A percentile compares a stretch with the other conserved stretches of the same genome.
Conservation (phyloP, 2,329 filamentous ascomycete genomes). For the Xylariaceae sp. region DNA sequence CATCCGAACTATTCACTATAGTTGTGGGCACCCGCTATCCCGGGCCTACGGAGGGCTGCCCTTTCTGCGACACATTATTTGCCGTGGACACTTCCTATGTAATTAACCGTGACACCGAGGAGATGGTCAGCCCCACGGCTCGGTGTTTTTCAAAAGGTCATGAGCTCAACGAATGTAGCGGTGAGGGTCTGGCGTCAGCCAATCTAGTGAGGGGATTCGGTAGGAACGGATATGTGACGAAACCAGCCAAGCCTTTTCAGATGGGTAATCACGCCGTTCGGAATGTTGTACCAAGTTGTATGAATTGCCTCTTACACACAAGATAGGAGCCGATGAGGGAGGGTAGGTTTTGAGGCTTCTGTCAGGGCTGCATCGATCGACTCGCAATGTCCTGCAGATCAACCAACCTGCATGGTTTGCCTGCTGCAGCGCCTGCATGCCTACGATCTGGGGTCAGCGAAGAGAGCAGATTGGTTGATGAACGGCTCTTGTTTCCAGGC, state of each 20-base stretch:
- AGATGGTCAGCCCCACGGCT: no score
- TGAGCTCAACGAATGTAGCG: conserved; percentile 1
- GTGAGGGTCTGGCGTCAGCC: conserved; percentile 9
- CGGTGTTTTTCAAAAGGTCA: conserved; percentile 1
- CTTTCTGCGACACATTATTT: no score
- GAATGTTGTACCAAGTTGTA: neutral
- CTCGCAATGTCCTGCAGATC: conserved; percentile 11
- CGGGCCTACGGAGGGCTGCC: neutral
- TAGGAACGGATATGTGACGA: neutral
- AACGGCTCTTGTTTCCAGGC: neutral
- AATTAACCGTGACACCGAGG: no score
- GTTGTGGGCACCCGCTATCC: neutral
- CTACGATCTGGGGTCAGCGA: neutral
- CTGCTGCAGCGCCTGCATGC: neutral
- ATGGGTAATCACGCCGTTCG: neutral
- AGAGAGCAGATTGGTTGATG: neutral
- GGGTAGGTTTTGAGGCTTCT: neutral
- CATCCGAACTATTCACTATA: conserved; percentile 4
- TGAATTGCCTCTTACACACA: no score
- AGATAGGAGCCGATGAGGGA: neutral
- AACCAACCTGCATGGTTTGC: conserved; percentile 11
- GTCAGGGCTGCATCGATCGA: conserved; percentile 12
- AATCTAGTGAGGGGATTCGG: neutral
- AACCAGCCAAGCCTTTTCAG: neutral
- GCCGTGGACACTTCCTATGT: no score